These are phyloP conservation scores for Acorus gramineus DNA, from an alignment of 106 monocot genomes.

Conservation along the genomic window DNA sequence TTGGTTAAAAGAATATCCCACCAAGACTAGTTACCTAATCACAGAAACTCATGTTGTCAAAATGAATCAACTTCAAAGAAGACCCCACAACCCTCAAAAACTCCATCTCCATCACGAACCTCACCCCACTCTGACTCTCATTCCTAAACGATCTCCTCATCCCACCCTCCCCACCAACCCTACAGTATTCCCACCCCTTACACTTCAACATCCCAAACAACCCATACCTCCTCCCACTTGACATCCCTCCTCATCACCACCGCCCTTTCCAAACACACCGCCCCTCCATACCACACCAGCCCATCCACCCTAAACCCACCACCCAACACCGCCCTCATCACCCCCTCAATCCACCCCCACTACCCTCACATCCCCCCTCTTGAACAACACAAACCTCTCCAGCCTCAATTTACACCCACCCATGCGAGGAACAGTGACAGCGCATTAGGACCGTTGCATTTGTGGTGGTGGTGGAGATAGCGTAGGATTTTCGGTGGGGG, in stretches of 20 bases:
- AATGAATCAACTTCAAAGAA: not conserved
- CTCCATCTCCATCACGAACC: constrained; percentile 11
- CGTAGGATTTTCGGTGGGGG: not conserved
- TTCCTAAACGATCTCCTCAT: constrained; percentile 6
- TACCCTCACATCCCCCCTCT: constrained; percentile 5
- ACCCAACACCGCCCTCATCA: constrained; percentile 11
- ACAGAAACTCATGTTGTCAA: constrained; percentile 10
- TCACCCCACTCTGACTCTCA: constrained; percentile 13
- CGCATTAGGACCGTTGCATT: constrained; percentile 4
- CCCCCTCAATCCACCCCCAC: constrained; percentile 7
- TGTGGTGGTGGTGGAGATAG: not conserved
- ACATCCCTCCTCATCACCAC: constrained; percentile 23
- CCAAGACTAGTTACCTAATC: constrained; percentile 12
- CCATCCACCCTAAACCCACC: constrained; percentile 1
- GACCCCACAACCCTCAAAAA: constrained; percentile 1
- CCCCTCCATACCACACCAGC: not conserved
- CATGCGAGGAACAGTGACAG: constrained; percentile 22
- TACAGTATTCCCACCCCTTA: constrained; percentile 8
- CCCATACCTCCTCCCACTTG: constrained; percentile 2
- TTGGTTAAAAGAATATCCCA: no score
- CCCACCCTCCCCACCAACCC: not conserved
- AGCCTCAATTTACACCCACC: constrained; percentile 2
- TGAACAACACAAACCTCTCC: constrained; percentile 9
- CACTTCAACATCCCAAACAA: constrained; percentile 14
- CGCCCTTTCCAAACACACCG: constrained; percentile 23